A percentile compares a stretch with the other conserved stretches of the same genome.
Conservation (phyloP, 148 eudicot genomes). For the Suaeda aralocaspica region DNA sequence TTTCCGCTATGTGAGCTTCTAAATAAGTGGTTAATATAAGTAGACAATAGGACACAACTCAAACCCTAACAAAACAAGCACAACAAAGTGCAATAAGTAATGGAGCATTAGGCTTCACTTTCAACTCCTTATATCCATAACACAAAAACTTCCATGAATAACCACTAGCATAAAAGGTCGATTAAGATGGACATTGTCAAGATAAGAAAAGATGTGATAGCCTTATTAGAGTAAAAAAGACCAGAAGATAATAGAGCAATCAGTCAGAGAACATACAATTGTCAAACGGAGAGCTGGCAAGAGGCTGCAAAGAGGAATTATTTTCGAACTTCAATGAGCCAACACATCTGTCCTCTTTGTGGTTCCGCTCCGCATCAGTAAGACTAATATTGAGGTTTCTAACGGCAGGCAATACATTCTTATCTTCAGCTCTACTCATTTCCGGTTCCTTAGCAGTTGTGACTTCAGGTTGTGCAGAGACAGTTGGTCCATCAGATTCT, state of each 20-base stretch:
- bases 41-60: not conserved
- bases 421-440: constrained; percentile 36
- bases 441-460: constrained; percentile 38
- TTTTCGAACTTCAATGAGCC: constrained; percentile 40
- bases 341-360: constrained; percentile 46
- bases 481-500: constrained; percentile 47
- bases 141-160: not conserved
- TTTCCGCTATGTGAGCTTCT: not conserved
- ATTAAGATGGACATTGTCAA: not conserved
- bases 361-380: constrained; percentile 42
- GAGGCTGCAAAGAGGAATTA: constrained; percentile 43
- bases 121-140: not conserved
- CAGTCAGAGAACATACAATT: constrained; percentile 49
- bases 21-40: not conserved
- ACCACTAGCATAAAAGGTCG: not conserved
- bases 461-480: constrained; percentile 40
- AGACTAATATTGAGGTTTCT: constrained; percentile 41
- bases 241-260: constrained; percentile 6
- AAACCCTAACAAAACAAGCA: not conserved
- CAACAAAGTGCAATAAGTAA: not conserved
- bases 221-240: not conserved
- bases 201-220: not conserved
- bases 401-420: constrained; percentile 37
- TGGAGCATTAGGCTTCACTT: not conserved
- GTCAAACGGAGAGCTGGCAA: constrained; percentile 47